Base-by-base conservation (phyloP, 139 green algal species). In the Dunaliella sp. region DNA sequence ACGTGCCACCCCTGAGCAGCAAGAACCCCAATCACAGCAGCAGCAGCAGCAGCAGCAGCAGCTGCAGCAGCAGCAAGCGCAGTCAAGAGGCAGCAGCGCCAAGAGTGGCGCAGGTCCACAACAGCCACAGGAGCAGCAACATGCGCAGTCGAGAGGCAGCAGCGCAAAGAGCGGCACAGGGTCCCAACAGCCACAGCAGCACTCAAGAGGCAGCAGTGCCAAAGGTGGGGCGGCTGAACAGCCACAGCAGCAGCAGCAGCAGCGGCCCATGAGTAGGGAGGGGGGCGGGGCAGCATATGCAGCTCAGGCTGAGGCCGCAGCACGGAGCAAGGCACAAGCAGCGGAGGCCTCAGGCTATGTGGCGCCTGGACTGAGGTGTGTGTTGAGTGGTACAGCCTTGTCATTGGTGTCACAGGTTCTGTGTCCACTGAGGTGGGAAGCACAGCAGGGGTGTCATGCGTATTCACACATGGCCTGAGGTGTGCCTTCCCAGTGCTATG, bases 261-360 rank as follows among this genome's bases (percentile, higher is more conserved):
- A 65, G 22, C 73, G 73, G 73, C 73, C 73, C 26, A 33, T 78
- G 73, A 78, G 73, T 33, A 78, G 73, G 30, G 73, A 78, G n/a
- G 73, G 28, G 73, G 28, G 28, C 22, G 73, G 73, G 22, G 73
- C 30, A 33, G 28, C 26, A 33, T 32, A 32, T 32, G 73, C 73
- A 32, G 73, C 73, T 3, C 28, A 36, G 22, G 28, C 26, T 33
- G 28, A 78, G 73, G 28, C 26, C 2, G 73, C 73, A 33, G 28
- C 30, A 33, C 73, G 73, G 16, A 78, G n/a, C 36, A 83, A 83
- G 36, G 79, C 33, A 7, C 36, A 59, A 35, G 81, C 81, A 12
- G 81, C 81, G 2, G 81, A 85, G 32, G 31, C 57, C 1, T 31
- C 57, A 21, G 81, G 81, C 22, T 85, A 85, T 26, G 57, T 38